A percentile compares a stretch with the other conserved stretches of the same genome.
These are phyloP conservation scores for Cytospora chrysosperma DNA, from an alignment of 2,329 filamentous ascomycete genomes.

Conservation along the genomic window DNA sequence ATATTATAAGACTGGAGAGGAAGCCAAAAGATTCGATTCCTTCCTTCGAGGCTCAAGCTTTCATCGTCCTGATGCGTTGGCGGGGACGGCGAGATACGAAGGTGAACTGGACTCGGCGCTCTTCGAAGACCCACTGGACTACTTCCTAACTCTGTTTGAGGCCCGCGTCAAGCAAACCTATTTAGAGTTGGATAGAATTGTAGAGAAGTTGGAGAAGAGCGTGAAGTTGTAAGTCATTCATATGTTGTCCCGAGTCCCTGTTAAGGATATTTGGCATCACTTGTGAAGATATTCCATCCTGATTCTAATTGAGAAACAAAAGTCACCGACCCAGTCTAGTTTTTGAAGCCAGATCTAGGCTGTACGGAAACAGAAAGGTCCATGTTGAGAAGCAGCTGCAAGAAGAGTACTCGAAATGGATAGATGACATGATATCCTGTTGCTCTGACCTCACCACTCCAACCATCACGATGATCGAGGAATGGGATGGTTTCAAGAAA, in stretches of 20 bases:
- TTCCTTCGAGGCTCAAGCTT: neutral
- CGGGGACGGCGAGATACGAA: neutral
- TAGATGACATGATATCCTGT: neutral
- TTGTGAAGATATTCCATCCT: neutral
- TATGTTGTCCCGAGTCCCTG: too few species aligned
- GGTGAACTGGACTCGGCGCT: neutral
- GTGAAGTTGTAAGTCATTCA: neutral
- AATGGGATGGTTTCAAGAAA: conserved; percentile 4
- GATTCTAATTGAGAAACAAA: neutral
- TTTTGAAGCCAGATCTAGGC: neutral
- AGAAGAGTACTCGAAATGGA: conserved; percentile 10
- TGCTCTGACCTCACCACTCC: neutral
- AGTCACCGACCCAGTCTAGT: neutral
- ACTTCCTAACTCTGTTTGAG: neutral
- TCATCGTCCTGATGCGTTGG: neutral
- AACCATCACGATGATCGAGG: neutral
- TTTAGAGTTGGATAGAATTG: neutral
- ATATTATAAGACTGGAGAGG: neutral
- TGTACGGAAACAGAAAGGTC: fast-evolving
- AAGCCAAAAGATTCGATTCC: neutral
- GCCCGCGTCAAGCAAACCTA: neutral
- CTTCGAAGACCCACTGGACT: neutral
- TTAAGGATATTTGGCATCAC: too few species aligned
- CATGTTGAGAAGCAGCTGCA: neutral
- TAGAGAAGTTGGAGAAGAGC: neutral